A percentile compares a stretch with the other conserved stretches of the same genome.
phyloP scores from a whole-genome alignment of 2,329 filamentous ascomycete species.

The Pseudogymnoascus sp. region DNA sequence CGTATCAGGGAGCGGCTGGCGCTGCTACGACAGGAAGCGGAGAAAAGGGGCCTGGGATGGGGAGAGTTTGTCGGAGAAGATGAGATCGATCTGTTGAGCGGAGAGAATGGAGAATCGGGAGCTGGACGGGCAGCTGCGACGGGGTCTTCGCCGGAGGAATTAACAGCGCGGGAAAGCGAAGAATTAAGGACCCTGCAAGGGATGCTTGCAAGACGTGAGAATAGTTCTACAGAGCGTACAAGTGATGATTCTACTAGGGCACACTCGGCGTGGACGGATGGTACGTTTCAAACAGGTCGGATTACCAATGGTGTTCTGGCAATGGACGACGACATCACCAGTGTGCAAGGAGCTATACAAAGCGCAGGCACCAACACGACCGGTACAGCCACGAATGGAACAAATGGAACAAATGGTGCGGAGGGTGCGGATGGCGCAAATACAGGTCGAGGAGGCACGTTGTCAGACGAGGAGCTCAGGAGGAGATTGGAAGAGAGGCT shows the following conservation, averaged over 20 bases:
- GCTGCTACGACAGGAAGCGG: constrained; percentile 58
- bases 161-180: constrained; percentile 15
- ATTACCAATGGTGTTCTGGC: constrained; percentile 45
- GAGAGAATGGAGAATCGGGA: constrained; percentile 11
- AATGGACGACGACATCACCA: constrained; percentile 33
- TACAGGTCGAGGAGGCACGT: constrained; percentile 36
- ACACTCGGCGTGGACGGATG: constrained; percentile 50
- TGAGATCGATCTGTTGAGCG: constrained; percentile 28
- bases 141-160: constrained; percentile 14
- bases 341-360: constrained; percentile 2
- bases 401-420: constrained; percentile 1
- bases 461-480: constrained; percentile 55
- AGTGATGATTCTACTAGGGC: not conserved
- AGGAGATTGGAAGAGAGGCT: constrained; percentile 50
- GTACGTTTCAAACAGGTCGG: constrained; percentile 56
- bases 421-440: not conserved
- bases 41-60: constrained; percentile 49
- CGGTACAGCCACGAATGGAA: constrained; percentile 11
- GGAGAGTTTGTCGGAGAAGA: constrained; percentile 46
- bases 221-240: constrained; percentile 8
- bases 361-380: constrained; percentile 9
- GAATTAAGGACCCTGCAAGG: constrained; percentile 12
- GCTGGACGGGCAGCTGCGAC: constrained; percentile 20
- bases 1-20: constrained; percentile 58
- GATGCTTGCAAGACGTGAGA: not conserved